These are phyloP conservation scores for Crinitomyces ghanaensis DNA, from an alignment of 805 yeast genomes.

Conservation along the genomic window DNA sequence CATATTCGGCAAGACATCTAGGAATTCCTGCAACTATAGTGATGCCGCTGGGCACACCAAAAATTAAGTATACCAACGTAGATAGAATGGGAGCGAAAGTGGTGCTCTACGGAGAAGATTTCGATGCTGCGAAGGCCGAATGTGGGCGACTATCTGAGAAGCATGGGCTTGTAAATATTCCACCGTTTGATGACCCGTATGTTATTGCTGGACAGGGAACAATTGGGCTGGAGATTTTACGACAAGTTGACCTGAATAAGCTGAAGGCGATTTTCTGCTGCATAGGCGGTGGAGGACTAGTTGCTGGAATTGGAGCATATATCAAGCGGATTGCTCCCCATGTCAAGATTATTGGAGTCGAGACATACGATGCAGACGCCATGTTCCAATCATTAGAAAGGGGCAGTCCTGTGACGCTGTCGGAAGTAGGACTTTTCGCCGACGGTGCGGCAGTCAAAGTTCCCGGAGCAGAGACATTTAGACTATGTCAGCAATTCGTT, in stretches of 20 bases:
- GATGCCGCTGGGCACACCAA: conserved; percentile 96
- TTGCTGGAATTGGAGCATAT: conserved; percentile 85
- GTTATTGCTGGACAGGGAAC: conserved; percentile 99
- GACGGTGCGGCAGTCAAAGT: conserved; percentile 96
- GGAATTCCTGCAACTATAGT: conserved; percentile 92
- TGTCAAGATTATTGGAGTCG: conserved; percentile 89
- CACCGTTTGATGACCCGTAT: conserved; percentile 98
- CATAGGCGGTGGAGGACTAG: conserved; percentile 95
- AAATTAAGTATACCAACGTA: conserved; percentile 86
- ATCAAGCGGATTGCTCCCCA: conserved; percentile 96
- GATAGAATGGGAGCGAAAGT: conserved; percentile 89
- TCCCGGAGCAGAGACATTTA: conserved; percentile 84
- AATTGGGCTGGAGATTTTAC: conserved; percentile 80
- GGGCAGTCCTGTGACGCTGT: conserved; percentile 44
- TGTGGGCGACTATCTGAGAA: conserved; percentile 60
- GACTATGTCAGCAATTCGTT: conserved; percentile 64
- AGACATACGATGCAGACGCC: conserved; percentile 94
- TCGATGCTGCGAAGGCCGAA: conserved; percentile 89
- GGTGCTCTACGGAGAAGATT: conserved; percentile 85
- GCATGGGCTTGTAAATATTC: conserved; percentile 75
- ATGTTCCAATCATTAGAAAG: conserved; percentile 55
- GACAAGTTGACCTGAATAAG: conserved; percentile 71
- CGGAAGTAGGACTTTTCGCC: conserved; percentile 89
- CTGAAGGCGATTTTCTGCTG: conserved; percentile 83
- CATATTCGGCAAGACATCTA: conserved; percentile 74